Evolutionary conservation across 2,329 filamentous ascomycete genomes (phyloP).

Genomic region (Beauveria medogensis): DNA sequence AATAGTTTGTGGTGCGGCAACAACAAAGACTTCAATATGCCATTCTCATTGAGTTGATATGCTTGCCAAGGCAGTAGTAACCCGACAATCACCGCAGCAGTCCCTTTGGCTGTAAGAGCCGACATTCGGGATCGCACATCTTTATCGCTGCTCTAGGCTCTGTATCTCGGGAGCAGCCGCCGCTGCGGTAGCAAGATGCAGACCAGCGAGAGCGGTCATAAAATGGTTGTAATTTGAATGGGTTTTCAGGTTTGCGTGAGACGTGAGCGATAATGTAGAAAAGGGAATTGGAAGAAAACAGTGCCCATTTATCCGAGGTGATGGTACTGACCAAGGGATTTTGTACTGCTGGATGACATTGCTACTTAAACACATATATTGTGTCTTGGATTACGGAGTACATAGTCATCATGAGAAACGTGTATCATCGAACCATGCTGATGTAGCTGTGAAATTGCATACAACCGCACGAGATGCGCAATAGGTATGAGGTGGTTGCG

Average conservation of each 20-base stretch:
- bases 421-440: too few relatives aligned
- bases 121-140: background rate
- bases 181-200: background rate
- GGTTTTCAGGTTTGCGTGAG: background rate
- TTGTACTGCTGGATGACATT: too few relatives aligned
- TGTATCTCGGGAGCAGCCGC: background rate
- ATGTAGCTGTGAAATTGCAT: too few relatives aligned
- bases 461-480: too few relatives aligned
- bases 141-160: background rate
- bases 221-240: background rate
- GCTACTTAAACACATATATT: too few relatives aligned
- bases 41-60: background rate
- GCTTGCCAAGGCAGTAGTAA: background rate
- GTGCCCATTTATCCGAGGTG: too few relatives aligned
- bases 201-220: background rate
- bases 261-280: background rate
- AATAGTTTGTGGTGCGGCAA: too few relatives aligned
- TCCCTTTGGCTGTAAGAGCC: background rate
- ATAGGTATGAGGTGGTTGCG: too few relatives aligned
- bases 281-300: background rate
- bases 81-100: conserved; percentile 3
- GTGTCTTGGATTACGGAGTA: too few relatives aligned
- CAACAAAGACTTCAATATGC: background rate
- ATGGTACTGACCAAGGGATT: too few relatives aligned
- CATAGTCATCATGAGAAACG: too few relatives aligned